Conservation (phyloP, 441 rosid genomes). For the Aleurites moluccanus region DNA sequence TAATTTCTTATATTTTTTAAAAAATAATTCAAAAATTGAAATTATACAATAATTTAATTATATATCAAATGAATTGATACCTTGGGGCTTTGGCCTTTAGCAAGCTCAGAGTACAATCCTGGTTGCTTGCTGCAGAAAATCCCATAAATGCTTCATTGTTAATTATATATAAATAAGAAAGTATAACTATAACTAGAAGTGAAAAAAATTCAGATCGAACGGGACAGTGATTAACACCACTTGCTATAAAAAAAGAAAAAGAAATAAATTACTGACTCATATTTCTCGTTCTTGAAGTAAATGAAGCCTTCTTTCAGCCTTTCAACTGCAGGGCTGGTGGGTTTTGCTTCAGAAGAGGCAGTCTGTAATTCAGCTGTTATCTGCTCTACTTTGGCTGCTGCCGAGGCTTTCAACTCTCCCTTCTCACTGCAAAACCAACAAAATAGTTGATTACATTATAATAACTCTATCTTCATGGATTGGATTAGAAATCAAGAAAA, state of each 20-base stretch:
- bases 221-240: too few relatives aligned
- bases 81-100: slow-evolving; percentile 96
- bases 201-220: too few relatives aligned
- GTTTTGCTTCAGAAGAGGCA: slow-evolving; percentile 34
- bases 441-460: not conserved
- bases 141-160: too few relatives aligned
- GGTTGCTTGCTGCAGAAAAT: slow-evolving; percentile 59
- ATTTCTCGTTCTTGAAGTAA: slow-evolving; percentile 87
- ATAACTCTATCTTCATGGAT: too few relatives aligned
- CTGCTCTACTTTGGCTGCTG: slow-evolving; percentile 76
- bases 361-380: slow-evolving; percentile 61
- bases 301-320: slow-evolving; percentile 75
- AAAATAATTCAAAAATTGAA: not conserved
- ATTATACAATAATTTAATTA: too few relatives aligned
- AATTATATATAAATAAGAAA: too few relatives aligned
- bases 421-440: slow-evolving; percentile 58
- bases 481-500: too few relatives aligned
- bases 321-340: slow-evolving; percentile 48
- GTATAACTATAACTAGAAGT: too few relatives aligned
- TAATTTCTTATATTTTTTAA: not conserved
- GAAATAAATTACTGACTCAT: slow-evolving; percentile 44
- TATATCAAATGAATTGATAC: slow-evolving; percentile 26
- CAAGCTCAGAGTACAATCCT: slow-evolving; percentile 63
- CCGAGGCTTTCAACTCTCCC: slow-evolving; percentile 64
- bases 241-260: too few relatives aligned